Evolutionary conservation across 257 asterid species (phyloP).

Genomic region (Gentiana dahurica): DNA sequence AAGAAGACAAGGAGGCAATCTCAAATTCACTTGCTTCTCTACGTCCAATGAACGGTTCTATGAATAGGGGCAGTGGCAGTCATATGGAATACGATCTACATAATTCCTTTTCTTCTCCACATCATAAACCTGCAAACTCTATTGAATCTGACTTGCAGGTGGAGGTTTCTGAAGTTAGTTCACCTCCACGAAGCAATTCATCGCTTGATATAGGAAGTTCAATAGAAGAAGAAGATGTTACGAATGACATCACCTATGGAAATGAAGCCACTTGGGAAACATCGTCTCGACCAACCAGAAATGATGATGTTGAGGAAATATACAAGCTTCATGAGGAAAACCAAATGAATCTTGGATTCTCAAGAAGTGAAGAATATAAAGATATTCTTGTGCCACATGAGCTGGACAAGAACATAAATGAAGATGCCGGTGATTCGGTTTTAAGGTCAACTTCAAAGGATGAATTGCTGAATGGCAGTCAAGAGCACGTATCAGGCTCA

Average conservation of each 20-base stretch:
- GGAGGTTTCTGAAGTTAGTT: conserved; percentile 70
- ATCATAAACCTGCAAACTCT: conserved; percentile 45
- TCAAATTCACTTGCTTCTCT: conserved; percentile 55
- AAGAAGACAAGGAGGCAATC: conserved; percentile 63
- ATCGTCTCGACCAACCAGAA: conserved; percentile 20
- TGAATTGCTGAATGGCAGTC: conserved; percentile 13
- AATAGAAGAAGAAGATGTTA: conserved; percentile 20
- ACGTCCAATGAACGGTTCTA: conserved; percentile 23
- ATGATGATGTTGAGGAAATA: conserved; percentile 26
- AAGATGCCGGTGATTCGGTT: conserved; percentile 7
- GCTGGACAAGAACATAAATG: conserved; percentile 10
- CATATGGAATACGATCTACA: conserved; percentile 9
- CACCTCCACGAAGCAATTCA: conserved; percentile 49
- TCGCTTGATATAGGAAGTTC: conserved; percentile 32
- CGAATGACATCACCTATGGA: conserved; percentile 16
- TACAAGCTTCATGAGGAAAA: conserved; percentile 22
- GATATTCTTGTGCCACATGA: conserved; percentile 2
- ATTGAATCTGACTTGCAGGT: conserved; percentile 90
- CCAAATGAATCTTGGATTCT: conserved; percentile 17
- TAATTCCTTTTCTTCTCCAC: conserved; percentile 12
- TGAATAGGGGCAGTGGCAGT: conserved; percentile 17
- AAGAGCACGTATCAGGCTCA: not conserved
- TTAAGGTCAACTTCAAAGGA: conserved; percentile 13
- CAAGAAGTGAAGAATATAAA: conserved; percentile 20
- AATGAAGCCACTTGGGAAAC: conserved; percentile 23